Evolutionary conservation across 768 basidiomycete species (phyloP).

Genomic region (Podaxis rugospora): DNA sequence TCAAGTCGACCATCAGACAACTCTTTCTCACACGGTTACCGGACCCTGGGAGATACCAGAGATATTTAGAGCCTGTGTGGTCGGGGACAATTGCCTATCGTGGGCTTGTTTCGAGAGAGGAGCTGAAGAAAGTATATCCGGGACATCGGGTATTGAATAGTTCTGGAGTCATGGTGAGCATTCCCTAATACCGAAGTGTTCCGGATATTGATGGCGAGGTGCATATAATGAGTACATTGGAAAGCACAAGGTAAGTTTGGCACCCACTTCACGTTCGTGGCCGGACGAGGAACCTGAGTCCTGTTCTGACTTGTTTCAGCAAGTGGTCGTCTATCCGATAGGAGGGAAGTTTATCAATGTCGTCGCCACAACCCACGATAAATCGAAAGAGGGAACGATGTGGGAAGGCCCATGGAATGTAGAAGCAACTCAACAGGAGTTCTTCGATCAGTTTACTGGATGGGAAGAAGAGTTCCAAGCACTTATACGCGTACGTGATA

Average conservation of each 20-base stretch:
- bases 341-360: constrained; percentile 45
- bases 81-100: constrained; percentile 32
- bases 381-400: constrained; percentile 9
- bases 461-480: constrained; percentile 16
- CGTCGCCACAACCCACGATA: constrained; percentile 30
- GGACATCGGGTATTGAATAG: constrained; percentile 19
- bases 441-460: constrained; percentile 8
- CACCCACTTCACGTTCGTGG: no score
- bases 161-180: constrained; percentile 14
- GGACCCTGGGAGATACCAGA: neutral
- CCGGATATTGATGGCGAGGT: neutral
- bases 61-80: constrained; percentile 28
- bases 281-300: neutral
- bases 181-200: neutral
- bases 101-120: constrained; percentile 23
- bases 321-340: constrained; percentile 44
- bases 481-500: constrained; percentile 14
- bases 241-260: constrained; percentile 17
- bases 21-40: constrained; percentile 7
- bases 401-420: constrained; percentile 16
- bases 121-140: constrained; percentile 17
- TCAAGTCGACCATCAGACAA: constrained; percentile 18
- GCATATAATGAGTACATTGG: constrained; percentile 15
- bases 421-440: constrained; percentile 13
- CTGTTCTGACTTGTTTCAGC: constrained; percentile 22